A percentile compares a stretch with the other conserved stretches of the same genome.
phyloP scores from a whole-genome alignment of 129 eudicot genomes.

The Flaveria ramosissima region DNA sequence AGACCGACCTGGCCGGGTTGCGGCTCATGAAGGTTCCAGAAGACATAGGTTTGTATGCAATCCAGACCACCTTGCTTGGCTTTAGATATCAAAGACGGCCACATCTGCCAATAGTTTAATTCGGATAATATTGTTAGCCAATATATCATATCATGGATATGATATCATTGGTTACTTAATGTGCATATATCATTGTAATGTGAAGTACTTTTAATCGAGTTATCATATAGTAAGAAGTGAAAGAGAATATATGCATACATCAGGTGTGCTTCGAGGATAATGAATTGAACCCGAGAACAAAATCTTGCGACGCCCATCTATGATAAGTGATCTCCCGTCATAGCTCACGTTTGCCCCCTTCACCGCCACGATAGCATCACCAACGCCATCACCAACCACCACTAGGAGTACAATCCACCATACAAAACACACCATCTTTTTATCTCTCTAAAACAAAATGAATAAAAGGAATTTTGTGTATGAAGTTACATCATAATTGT shows the following conservation, averaged over 20 bases:
- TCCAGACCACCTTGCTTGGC: slow-evolving; percentile 88
- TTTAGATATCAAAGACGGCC: slow-evolving; percentile 84
- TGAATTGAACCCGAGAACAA: slow-evolving; percentile 91
- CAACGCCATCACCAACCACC: neutral
- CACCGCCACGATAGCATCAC: slow-evolving; percentile 17
- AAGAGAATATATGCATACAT: slow-evolving; percentile 44
- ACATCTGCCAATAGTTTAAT: slow-evolving; percentile 57
- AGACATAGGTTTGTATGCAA: slow-evolving; percentile 82
- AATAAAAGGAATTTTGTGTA: neutral
- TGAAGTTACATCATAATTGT: slow-evolving; percentile 6
- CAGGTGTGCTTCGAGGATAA: slow-evolving; percentile 94
- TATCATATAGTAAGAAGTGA: neutral
- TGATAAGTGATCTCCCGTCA: slow-evolving; percentile 78
- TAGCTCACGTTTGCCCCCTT: slow-evolving; percentile 54
- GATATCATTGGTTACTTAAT: too few relatives aligned
- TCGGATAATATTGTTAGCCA: too few relatives aligned
- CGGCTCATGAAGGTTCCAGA: slow-evolving; percentile 95
- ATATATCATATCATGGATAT: too few relatives aligned
- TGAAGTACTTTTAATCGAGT: neutral
- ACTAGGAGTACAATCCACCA: slow-evolving; percentile 40
- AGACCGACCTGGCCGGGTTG: slow-evolving; percentile 70
- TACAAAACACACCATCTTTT: slow-evolving; percentile 39
- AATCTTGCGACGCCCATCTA: slow-evolving; percentile 60
- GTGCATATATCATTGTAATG: too few relatives aligned
- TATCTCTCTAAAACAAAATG: slow-evolving; percentile 12